Evolutionary conservation across 495 filamentous ascomycete genomes (phyloP).

Genomic region (Neurospora discreta): DNA sequence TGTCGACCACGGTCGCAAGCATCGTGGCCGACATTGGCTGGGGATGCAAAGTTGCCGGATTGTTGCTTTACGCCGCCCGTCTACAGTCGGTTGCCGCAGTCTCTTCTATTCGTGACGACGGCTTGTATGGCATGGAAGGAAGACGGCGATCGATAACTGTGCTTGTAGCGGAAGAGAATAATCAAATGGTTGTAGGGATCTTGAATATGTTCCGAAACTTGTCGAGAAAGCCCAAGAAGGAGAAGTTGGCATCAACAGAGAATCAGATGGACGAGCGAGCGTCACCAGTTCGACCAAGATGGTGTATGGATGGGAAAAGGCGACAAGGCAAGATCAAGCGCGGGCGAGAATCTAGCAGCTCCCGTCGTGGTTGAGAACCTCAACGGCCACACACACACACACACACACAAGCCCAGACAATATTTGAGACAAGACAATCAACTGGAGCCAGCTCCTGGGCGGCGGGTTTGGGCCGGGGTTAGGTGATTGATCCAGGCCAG

Average conservation of each 20-base stretch:
- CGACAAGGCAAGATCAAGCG: background rate
- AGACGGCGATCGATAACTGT: background rate
- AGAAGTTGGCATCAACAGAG: background rate
- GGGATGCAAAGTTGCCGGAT: background rate
- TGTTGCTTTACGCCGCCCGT: background rate
- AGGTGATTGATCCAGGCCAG: background rate
- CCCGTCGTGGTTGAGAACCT: background rate
- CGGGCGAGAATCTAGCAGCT: background rate
- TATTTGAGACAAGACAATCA: background rate
- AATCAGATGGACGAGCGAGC: background rate
- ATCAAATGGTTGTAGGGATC: background rate
- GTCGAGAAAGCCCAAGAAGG: background rate
- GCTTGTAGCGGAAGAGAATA: background rate
- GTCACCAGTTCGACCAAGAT: background rate
- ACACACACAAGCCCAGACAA: background rate
- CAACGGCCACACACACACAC: background rate
- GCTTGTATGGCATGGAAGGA: background rate
- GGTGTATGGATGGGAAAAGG: background rate
- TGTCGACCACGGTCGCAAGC: conserved; percentile 41
- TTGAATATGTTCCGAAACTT: background rate
- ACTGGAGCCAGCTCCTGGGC: background rate
- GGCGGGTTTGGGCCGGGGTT: background rate
- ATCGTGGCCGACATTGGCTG: conserved; percentile 12
- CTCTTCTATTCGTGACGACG: background rate
- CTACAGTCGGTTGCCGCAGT: background rate